Evolutionary conservation across 306 rosid species (phyloP), one percentile per base, ranked within the genome.

Genomic region (Glycine latifolia): DNA sequence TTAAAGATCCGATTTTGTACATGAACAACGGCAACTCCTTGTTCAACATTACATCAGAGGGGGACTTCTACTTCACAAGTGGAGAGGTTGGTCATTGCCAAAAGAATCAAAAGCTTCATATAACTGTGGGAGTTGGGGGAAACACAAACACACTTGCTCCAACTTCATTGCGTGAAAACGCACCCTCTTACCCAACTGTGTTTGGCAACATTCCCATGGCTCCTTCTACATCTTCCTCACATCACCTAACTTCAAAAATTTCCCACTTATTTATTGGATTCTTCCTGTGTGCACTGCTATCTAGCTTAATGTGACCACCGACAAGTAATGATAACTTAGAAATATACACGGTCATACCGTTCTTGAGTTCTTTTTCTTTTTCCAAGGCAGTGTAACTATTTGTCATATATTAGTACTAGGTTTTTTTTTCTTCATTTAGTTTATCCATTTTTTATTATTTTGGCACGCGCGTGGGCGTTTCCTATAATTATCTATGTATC

Each of bases 11-110:
- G 5, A 87, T 93, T 56, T 66, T 93, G 89, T 77, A 75, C 77
- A 93, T 90, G 91, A 84, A 86, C 85, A 83, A 91, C 61, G 98
- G 98, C 0, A 93, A 93, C 82, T 93, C 98, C n/a, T 59, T 91
- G 76, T 93, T 93, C 67, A 93, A 93, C 76, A 85, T 93, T 1
- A 93, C 94, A 55, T 8, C 83, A 2, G 46, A 79, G 9, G 98
- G 94, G 53, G 85, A 82, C 0, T 84, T 80, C 5, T 93, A 86
- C 87, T 93, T 93, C 88, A 91, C 91, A 0, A 91, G 98, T 78
- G 93, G 88, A 11, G 86, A 75, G 33, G 62, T 67, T 12, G 94
- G 93, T 0, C 90, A 88, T 63, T 93, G 98, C 78, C 85, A 81
- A 46, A 89, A 89, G 87, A 81, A 85, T 13, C 97, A 93, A 86